These are phyloP conservation scores for Apiospora pterosperma DNA, from an alignment of 2,329 filamentous ascomycete genomes.

Conservation along the genomic window DNA sequence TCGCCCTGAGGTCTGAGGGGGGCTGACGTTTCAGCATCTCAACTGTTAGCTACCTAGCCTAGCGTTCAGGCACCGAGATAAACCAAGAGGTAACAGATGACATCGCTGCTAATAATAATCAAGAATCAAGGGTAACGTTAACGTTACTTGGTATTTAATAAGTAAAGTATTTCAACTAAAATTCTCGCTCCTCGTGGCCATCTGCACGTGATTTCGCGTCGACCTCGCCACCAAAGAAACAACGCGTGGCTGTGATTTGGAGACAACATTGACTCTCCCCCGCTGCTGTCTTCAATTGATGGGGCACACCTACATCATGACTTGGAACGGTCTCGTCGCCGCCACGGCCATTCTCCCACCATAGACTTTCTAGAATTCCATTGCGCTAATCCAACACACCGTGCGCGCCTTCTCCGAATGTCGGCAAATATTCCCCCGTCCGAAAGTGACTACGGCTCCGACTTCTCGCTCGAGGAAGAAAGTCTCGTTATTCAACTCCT, in stretches of 20 bases:
- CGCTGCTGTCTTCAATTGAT: background rate
- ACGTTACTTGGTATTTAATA: too few relatives aligned
- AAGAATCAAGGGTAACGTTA: too few relatives aligned
- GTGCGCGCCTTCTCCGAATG: background rate
- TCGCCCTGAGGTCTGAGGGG: background rate
- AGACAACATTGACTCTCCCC: background rate
- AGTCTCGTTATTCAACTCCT: conserved; percentile 25
- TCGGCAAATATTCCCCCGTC: conserved; percentile 8
- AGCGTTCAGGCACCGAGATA: too few relatives aligned
- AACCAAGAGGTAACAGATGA: too few relatives aligned
- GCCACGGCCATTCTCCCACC: background rate
- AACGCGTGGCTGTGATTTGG: background rate
- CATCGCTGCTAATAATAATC: too few relatives aligned
- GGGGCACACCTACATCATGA: background rate
- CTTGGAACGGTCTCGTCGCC: background rate
- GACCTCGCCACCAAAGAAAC: background rate
- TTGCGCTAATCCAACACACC: background rate
- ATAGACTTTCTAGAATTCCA: background rate
- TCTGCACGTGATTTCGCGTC: background rate
- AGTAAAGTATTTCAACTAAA: too few relatives aligned
- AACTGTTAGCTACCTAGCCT: background rate
- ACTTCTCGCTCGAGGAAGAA: conserved; percentile 28
- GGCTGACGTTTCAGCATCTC: background rate
- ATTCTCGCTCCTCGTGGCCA: background rate
- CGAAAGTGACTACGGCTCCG: conserved; percentile 29